Base-by-base conservation (phyloP, 768 basidiomycete genomes). In the Floccularia luteovirens region DNA sequence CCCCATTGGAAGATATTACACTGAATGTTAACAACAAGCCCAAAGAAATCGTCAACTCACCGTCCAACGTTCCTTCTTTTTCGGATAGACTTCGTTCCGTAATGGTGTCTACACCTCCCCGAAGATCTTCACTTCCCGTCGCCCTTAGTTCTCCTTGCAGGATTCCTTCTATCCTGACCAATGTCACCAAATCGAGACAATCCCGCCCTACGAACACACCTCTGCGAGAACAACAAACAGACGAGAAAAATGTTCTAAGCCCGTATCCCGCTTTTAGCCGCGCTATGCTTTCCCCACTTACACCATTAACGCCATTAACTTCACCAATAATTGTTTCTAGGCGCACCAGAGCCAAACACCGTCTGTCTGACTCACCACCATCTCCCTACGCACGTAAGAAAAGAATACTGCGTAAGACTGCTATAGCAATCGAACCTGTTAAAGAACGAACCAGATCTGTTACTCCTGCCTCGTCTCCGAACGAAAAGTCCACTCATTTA, bases 251-350 rank as follows among this genome's bases (percentile, higher is more conserved):
- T n/a, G n/a, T n/a, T n/a, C n/a, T n/a, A n/a, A n/a, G n/a, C n/a
- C n/a, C n/a, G n/a, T n/a, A n/a, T n/a, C n/a, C n/a, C n/a, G n/a
- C n/a, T n/a, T n/a, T n/a, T n/a, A n/a, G n/a, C n/a, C n/a, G n/a
- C n/a, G n/a, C n/a, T n/a, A n/a, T n/a, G 3, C 43, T 59, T 10
- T 58, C 58, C 1, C 58, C 61, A 22, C 48, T 63, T 31, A 57
- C 54, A 13, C 59, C 59, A 19, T 44, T 60, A 13, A 56, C 60
- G 1, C 53, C 56, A 10, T 43, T 31, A 10, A 50, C 46, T 4
- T 43, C 39, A 2, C 32, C 52, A 1, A 52, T 44, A 44, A 49
- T 54, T 16, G 43, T 30, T 20, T 34, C 52, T 13, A 48, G 44
- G 27, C 38, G 8, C 8, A 10, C 8, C 11, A 10, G 33, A 8